Evolutionary conservation across 2,329 filamentous ascomycete genomes (phyloP).

Genomic region (Cadophora sp.): DNA sequence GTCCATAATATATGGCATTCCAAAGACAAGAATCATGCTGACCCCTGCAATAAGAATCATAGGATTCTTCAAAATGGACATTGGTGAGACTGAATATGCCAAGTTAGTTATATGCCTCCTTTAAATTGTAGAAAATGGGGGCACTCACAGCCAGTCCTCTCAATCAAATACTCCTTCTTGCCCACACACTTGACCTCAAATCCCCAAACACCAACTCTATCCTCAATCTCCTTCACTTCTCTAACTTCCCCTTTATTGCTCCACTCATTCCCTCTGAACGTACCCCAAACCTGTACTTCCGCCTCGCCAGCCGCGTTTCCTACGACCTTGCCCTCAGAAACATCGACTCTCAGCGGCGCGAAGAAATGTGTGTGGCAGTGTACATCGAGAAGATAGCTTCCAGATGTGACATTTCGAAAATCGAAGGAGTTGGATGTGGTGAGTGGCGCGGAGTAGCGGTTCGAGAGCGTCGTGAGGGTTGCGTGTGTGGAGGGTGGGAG

Average conservation of each 20-base stretch:
- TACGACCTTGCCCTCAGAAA: conserved; percentile 48
- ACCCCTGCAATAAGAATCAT: conserved; percentile 95
- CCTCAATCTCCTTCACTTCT: conserved; percentile 36
- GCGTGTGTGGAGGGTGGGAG: conserved; percentile 65
- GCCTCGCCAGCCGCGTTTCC: conserved; percentile 49
- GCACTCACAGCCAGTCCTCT: conserved; percentile 75
- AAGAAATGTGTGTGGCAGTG: conserved; percentile 79
- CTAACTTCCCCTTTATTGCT: conserved; percentile 73
- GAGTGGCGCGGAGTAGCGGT: conserved; percentile 64
- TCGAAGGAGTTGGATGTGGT: conserved; percentile 73
- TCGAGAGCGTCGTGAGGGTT: conserved; percentile 66
- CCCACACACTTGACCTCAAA: conserved; percentile 56
- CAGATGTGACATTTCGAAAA: conserved; percentile 74
- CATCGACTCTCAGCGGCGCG: conserved; percentile 80
- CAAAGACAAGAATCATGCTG: conserved; percentile 82
- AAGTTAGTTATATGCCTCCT: background rate
- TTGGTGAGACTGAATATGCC: conserved; percentile 69
- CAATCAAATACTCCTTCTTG: conserved; percentile 77
- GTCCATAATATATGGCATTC: conserved; percentile 94
- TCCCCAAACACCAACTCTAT: conserved; percentile 43
- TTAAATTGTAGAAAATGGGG: background rate
- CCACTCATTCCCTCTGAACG: conserved; percentile 90
- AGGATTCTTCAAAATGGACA: conserved; percentile 87
- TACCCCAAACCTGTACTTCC: conserved; percentile 76
- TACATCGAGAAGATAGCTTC: conserved; percentile 84